Conservation (phyloP, 352 stramenopile genomes). For the Phytophthora uliginosa region DNA sequence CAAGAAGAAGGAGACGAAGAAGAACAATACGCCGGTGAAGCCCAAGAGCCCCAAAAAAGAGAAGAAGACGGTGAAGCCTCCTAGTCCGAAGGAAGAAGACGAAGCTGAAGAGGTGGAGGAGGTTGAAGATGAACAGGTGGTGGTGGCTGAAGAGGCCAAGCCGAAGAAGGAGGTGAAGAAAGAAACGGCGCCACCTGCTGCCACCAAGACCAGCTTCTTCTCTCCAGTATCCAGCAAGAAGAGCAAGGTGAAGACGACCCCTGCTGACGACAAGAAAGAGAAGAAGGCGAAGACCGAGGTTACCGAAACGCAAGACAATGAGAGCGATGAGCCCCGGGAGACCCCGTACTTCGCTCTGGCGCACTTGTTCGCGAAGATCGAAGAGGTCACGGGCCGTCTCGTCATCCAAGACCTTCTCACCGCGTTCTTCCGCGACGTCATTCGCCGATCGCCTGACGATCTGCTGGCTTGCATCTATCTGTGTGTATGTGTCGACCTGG, state of each 20-base stretch:
- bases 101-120: conserved; percentile 3
- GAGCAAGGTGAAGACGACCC: conserved; percentile 19
- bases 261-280: conserved; percentile 22
- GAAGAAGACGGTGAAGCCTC: not conserved
- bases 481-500: conserved; percentile 93
- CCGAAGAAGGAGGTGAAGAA: not conserved
- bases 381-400: conserved; percentile 74
- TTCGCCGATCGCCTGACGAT: conserved; percentile 81
- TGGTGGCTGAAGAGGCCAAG: conserved; percentile 11
- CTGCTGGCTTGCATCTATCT: conserved; percentile 94
- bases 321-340: conserved; percentile 26
- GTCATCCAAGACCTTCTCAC: conserved; percentile 91
- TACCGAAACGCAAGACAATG: conserved; percentile 10
- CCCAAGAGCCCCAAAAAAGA: conserved; percentile 14
- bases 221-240: conserved; percentile 32
- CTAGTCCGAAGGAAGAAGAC: conserved; percentile 11
- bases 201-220: conserved; percentile 48
- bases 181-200: conserved; percentile 13
- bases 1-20: conserved; percentile 33
- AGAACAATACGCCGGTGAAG: conserved; percentile 14
- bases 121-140: not conserved
- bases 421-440: conserved; percentile 87
- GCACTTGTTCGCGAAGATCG: conserved; percentile 82
- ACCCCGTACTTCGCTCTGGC: conserved; percentile 73
- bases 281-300: conserved; percentile 10